Conservation (phyloP, 1,139 yeast genomes). For the Candida sojae region DNA sequence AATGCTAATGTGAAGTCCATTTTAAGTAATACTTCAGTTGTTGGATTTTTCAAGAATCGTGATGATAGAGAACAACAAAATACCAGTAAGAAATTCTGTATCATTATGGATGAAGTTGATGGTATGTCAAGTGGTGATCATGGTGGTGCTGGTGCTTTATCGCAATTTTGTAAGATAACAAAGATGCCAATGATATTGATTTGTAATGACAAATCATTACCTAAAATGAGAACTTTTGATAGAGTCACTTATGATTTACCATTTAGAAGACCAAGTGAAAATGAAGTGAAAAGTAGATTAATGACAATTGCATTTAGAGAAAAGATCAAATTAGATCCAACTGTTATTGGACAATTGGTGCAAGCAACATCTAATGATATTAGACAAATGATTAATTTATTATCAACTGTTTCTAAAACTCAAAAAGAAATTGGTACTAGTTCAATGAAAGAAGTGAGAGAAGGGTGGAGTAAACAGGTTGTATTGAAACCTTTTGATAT, state of each 20-base stretch:
- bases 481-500: slow-evolving; percentile 94
- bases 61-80: slow-evolving; percentile 25
- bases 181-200: slow-evolving; percentile 88
- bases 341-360: slow-evolving; percentile 80
- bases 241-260: slow-evolving; percentile 78
- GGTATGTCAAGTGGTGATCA: slow-evolving; percentile 99
- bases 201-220: slow-evolving; percentile 89
- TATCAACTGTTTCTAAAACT: slow-evolving; percentile 81
- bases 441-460: slow-evolving; percentile 51
- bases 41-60: slow-evolving; percentile 65
- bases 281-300: slow-evolving; percentile 76
- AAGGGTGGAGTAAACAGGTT: slow-evolving; percentile 85
- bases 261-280: slow-evolving; percentile 86
- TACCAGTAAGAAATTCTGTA: slow-evolving; percentile 59
- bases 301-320: slow-evolving; percentile 92
- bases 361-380: slow-evolving; percentile 88
- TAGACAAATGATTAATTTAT: slow-evolving; percentile 87
- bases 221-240: slow-evolving; percentile 96
- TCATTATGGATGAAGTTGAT: slow-evolving; percentile 98
- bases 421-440: slow-evolving; percentile 61
- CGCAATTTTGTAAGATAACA: slow-evolving; percentile 82
- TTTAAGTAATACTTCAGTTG: slow-evolving; percentile 78
- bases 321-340: slow-evolving; percentile 75
- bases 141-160: slow-evolving; percentile 97
- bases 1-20: slow-evolving; percentile 70